Percentiles rank a stretch among this genome's conserved stretches.
phyloP scores from a whole-genome alignment of 164 flowering plant species.

The Sedum album region DNA sequence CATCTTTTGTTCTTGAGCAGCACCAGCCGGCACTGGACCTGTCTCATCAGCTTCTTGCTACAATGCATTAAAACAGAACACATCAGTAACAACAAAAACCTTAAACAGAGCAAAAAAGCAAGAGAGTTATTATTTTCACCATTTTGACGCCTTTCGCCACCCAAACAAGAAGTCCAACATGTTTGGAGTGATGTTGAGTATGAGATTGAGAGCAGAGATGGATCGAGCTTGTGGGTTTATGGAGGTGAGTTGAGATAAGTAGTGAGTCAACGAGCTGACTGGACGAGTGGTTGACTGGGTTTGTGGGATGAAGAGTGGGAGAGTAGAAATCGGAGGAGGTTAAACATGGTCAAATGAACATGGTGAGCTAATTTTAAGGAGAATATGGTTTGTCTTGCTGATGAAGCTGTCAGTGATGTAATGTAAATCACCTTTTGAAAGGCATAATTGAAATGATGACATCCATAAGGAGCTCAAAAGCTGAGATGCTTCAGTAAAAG shows the following conservation, averaged over 20 bases:
- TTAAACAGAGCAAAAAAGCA: not conserved
- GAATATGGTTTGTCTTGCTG: not conserved
- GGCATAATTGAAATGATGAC: not conserved
- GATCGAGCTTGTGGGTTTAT: not conserved
- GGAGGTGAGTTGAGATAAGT: not conserved
- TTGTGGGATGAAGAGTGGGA: not conserved
- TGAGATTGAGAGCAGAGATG: not conserved
- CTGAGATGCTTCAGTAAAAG: not conserved
- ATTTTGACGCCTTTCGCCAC: conserved; percentile 78
- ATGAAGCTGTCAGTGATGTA: not conserved
- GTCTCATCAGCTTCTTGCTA: conserved; percentile 63
- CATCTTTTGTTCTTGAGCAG: conserved; percentile 56
- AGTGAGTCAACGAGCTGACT: not conserved
- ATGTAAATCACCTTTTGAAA: not conserved
- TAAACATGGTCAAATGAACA: not conserved
- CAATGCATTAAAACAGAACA: conserved; percentile 11
- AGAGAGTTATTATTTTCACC: conserved; percentile 24
- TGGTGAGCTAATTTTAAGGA: not conserved
- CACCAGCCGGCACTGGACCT: conserved; percentile 56
- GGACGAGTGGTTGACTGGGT: not conserved
- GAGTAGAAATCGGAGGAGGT: not conserved
- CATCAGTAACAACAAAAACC: not conserved
- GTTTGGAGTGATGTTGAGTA: not conserved
- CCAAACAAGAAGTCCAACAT: conserved; percentile 57
- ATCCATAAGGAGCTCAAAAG: not conserved